These are phyloP conservation scores for Penicillium waksmanii DNA, from an alignment of 495 filamentous ascomycete species.

Conservation along the genomic window DNA sequence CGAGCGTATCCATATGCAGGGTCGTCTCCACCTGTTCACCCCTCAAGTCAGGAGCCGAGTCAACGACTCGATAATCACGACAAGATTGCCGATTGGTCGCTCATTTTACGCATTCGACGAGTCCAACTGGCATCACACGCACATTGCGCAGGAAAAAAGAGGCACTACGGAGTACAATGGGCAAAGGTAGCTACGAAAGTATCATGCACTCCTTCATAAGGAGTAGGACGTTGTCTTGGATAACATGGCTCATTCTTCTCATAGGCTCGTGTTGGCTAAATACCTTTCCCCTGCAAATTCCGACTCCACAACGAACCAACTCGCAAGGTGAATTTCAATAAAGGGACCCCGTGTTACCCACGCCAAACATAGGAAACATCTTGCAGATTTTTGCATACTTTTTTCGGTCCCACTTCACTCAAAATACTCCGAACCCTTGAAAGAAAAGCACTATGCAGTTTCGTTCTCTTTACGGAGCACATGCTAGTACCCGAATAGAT, in stretches of 20 bases:
- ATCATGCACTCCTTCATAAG: not conserved
- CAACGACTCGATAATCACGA: too few species aligned
- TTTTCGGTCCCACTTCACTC: not conserved
- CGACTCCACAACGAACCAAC: conserved; percentile 13
- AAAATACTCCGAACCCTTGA: conserved; percentile 1
- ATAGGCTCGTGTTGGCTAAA: conserved; percentile 16
- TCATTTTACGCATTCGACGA: too few species aligned
- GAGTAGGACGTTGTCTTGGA: conserved; percentile 2
- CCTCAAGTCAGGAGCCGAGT: too few species aligned
- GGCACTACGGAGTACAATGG: too few species aligned
- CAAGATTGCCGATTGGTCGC: too few species aligned
- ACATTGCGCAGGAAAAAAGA: too few species aligned
- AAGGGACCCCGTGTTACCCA: conserved; percentile 3
- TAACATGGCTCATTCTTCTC: conserved; percentile 26
- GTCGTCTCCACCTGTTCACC: too few species aligned
- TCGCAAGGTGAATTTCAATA: conserved; percentile 9
- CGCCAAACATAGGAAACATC: conserved; percentile 4
- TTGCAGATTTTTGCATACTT: not conserved
- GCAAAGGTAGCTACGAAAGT: not conserved
- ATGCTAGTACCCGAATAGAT: not conserved
- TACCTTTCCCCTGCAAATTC: conserved; percentile 3
- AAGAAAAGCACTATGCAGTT: not conserved
- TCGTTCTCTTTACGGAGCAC: not conserved
- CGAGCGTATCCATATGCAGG: too few species aligned
- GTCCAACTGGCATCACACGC: too few species aligned